Evolutionary conservation across 371 early-diverging fungal genomes (phyloP), one percentile per base, ranked within the genome.

Genomic region (Mucor mucedo): DNA sequence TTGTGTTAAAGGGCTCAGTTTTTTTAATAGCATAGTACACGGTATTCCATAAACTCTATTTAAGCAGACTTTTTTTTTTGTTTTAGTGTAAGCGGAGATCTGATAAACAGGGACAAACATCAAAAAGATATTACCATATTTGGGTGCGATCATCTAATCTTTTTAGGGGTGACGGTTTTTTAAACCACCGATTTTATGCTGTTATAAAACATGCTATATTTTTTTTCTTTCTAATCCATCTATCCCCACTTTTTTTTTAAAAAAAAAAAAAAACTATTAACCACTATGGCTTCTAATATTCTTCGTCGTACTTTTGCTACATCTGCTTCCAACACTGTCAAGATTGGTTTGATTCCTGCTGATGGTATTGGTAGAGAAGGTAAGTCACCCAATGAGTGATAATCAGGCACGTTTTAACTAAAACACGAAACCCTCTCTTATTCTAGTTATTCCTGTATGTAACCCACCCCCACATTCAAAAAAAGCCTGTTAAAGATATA

Each of bases 351-450:
- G 63, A 93, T 96, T 69, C 95, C 96, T 30, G 97, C 93, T 47
- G 98, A 97, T 74, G 97, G 98, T 58, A 97, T 97, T 60, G 97
- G 97, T 62, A 80, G 85, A 63, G 96, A 96, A 84, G 97, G 82
- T 77, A 73, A 64, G 33, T 29, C 2, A 13, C 28, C 8, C 7
- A n/a, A 47, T 6, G 16, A n/a, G n/a, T 4, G 2, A 10, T 14
- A 44, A 10, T 44, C n/a, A n/a, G 5, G 16, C 16, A 44, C 14
- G 16, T 5, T 5, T 5, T 44, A 42, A n/a, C 13, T 16, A n/a
- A 44, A 47, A 27, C 47, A 21, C 16, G 27, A 21, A n/a, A n/a
- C 2, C 21, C 10, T 14, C 13, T 38, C 30, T 13, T 14, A 49
- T 7, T 28, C 27, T 52, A 67, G 73, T 70, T 52, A 74, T 71